Conservation (phyloP, 148 eudicot species). For the Chenopodium berlandieri region DNA sequence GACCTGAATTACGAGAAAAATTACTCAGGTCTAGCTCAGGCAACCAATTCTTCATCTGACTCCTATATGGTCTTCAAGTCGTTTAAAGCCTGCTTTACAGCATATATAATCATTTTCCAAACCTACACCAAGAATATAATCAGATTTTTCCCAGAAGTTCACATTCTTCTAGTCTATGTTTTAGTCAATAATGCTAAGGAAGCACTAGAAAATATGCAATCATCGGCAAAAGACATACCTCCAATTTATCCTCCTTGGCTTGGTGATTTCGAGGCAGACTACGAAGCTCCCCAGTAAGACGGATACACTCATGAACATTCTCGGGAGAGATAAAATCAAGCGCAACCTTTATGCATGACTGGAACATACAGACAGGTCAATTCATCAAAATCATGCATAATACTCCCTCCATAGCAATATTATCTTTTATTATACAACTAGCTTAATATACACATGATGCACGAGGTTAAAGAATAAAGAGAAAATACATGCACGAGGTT, state of each 20-base stretch:
- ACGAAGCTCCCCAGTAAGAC: slow-evolving; percentile 31
- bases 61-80: background rate
- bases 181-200: background rate
- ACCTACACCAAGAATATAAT: slow-evolving; percentile 5
- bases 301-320: slow-evolving; percentile 30
- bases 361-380: slow-evolving; percentile 6
- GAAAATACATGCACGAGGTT: too few species aligned
- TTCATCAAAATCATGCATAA: background rate
- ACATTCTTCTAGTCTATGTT: background rate
- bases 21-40: background rate
- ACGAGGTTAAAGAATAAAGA: too few species aligned
- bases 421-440: background rate
- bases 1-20: background rate
- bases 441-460: too few species aligned
- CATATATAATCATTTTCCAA: slow-evolving; percentile 21
- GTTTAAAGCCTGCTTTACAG: slow-evolving; percentile 20
- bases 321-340: slow-evolving; percentile 39
- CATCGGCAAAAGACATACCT: slow-evolving; percentile 21
- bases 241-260: slow-evolving; percentile 37
- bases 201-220: background rate
- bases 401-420: background rate
- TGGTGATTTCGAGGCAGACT: slow-evolving; percentile 29
- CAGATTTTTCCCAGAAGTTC: background rate
- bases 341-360: slow-evolving; percentile 41
- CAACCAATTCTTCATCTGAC: background rate